These are phyloP conservation scores for Meredithiella fracta DNA, from an alignment of 2,329 filamentous ascomycete species.

Conservation along the genomic window DNA sequence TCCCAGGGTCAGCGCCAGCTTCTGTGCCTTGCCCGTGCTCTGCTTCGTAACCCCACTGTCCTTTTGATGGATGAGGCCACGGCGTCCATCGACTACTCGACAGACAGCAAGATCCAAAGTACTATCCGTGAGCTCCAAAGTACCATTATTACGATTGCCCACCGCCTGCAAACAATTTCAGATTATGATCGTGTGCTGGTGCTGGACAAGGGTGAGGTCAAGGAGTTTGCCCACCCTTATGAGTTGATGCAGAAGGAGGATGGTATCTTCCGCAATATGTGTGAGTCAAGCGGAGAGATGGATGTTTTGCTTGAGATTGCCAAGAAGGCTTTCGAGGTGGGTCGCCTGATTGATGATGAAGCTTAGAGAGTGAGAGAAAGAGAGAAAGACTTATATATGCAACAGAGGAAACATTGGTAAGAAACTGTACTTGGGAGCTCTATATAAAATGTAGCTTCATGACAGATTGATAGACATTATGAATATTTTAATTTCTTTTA, in stretches of 20 bases:
- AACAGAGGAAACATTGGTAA: neutral
- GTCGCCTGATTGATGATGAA: slow-evolving; percentile 22
- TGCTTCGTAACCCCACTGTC: slow-evolving; percentile 81
- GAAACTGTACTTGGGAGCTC: neutral
- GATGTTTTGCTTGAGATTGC: slow-evolving; percentile 35
- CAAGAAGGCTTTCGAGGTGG: slow-evolving; percentile 35
- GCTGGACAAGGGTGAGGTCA: slow-evolving; percentile 70
- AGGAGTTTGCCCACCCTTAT: slow-evolving; percentile 84
- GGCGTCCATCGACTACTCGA: slow-evolving; percentile 91
- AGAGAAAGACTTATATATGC: too few species aligned
- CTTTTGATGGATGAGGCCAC: slow-evolving; percentile 99
- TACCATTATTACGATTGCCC: slow-evolving; percentile 92
- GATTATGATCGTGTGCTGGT: slow-evolving; percentile 97
- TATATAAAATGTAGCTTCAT: neutral
- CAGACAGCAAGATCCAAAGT: slow-evolving; percentile 88
- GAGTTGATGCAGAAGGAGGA: slow-evolving; percentile 57
- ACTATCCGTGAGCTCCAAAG: slow-evolving; percentile 86
- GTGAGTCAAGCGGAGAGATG: slow-evolving; percentile 45
- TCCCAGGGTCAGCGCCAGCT: slow-evolving; percentile 94
- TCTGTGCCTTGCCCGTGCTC: slow-evolving; percentile 77
- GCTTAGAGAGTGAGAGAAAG: neutral
- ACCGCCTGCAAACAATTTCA: slow-evolving; percentile 88
- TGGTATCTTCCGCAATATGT: slow-evolving; percentile 48
- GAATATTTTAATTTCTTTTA: slow-evolving; percentile 3
- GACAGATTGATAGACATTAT: slow-evolving; percentile 3